Percentiles rank a stretch among this genome's conserved stretches.
Conservation (phyloP, 768 basidiomycete genomes). For the Lactifluus subvellereus region DNA sequence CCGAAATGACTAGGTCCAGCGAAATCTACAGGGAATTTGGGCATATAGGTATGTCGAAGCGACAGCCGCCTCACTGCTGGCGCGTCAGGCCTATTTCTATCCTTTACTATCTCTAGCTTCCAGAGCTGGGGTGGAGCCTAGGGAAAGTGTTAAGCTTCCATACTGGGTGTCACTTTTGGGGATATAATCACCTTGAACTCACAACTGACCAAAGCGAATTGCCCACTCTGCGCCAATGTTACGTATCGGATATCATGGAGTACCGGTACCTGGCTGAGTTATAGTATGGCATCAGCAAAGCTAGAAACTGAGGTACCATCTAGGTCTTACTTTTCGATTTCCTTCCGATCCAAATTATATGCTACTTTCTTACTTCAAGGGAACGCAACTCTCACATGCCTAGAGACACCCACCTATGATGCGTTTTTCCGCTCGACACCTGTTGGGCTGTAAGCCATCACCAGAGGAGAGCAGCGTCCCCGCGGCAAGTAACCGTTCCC, state of each 20-base stretch:
- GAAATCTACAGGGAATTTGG: conserved; percentile 62
- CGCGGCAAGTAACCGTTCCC: conserved; percentile 57
- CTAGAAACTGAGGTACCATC: background rate
- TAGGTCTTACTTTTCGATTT: conserved; percentile 55
- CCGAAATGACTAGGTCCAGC: conserved; percentile 81
- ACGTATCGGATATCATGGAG: conserved; percentile 70
- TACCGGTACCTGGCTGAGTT: conserved; percentile 58
- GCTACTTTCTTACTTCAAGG: conserved; percentile 36
- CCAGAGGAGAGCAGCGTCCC: conserved; percentile 61
- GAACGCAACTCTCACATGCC: background rate
- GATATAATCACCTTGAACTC: conserved; percentile 54
- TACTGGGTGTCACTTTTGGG: background rate
- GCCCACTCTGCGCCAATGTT: conserved; percentile 53
- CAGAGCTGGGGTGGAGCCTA: conserved; percentile 76
- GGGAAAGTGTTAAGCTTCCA: background rate
- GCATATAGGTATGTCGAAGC: conserved; percentile 67
- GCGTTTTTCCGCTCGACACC: conserved; percentile 66
- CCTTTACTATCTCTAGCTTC: conserved; percentile 61
- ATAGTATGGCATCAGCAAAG: conserved; percentile 16
- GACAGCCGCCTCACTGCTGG: conserved; percentile 26
- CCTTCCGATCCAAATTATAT: conserved; percentile 58
- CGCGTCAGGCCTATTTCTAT: conserved; percentile 39
- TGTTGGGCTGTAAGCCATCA: conserved; percentile 59
- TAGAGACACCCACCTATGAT: conserved; percentile 48
- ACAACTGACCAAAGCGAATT: conserved; percentile 64